These are phyloP conservation scores for Pichia kudriavzevii DNA, from an alignment of 1,139 yeast species.

Conservation along the genomic window DNA sequence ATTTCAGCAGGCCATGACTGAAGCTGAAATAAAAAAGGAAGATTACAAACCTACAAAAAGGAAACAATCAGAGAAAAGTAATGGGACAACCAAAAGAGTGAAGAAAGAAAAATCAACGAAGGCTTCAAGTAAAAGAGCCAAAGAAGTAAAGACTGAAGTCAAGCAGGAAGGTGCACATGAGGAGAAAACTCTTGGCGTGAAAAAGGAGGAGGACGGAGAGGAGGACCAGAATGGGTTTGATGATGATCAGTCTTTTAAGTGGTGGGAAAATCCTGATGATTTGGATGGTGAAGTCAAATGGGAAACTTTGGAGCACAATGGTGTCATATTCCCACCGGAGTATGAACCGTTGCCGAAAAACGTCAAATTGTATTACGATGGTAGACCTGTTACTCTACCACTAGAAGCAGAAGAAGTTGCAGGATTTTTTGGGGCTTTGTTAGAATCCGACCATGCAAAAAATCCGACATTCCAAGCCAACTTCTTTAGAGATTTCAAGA, in stretches of 20 bases:
- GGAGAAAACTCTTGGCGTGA: too few relatives aligned
- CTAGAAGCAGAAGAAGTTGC: conserved; percentile 92
- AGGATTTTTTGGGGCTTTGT: conserved; percentile 84
- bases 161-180: conserved; percentile 2
- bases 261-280: conserved; percentile 83
- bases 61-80: conserved; percentile 1
- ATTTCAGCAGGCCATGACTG: background rate
- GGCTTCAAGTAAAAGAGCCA: conserved; percentile 1
- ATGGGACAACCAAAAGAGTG: background rate
- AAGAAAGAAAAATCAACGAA: conserved; percentile 1
- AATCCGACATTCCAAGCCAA: conserved; percentile 83
- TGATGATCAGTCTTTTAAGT: conserved; percentile 45
- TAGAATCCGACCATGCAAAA: conserved; percentile 82
- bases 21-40: background rate
- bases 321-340: conserved; percentile 89
- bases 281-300: conserved; percentile 73
- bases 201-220: conserved; percentile 5
- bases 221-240: conserved; percentile 1
- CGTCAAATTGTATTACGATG: conserved; percentile 70
- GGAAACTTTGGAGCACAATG: conserved; percentile 80
- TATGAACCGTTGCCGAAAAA: conserved; percentile 81
- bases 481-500: conserved; percentile 70
- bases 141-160: background rate
- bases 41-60: background rate
- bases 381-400: conserved; percentile 66